Percentiles rank a stretch among this genome's conserved stretches.
Evolutionary conservation across 208 protist species (phyloP).

Genomic region (Entamoeba invadens): DNA sequence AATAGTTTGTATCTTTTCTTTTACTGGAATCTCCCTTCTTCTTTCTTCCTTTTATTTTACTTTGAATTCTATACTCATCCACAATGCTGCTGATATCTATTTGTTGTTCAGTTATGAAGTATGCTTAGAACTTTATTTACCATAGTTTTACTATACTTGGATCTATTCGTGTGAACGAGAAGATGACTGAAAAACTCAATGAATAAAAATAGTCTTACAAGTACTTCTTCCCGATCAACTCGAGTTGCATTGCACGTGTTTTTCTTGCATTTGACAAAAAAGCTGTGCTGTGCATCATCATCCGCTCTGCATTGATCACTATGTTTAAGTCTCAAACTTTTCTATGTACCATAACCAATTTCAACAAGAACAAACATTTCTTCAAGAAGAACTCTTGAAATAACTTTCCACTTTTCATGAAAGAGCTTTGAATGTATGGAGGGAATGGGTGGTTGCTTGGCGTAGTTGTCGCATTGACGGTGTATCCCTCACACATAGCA

Average conservation of each 20-base stretch:
- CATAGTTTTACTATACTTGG: too few relatives aligned
- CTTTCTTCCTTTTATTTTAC: neutral
- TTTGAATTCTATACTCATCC: too few relatives aligned
- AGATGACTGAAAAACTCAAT: slow-evolving; percentile 1
- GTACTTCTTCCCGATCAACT: too few relatives aligned
- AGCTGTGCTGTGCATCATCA: neutral
- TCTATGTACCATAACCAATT: too few relatives aligned
- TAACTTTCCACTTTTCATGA: neutral
- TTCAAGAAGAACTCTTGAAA: neutral
- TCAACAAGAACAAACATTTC: too few relatives aligned
- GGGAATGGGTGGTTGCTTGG: neutral
- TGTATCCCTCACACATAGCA: neutral
- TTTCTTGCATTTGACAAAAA: neutral
- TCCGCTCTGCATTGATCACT: neutral
- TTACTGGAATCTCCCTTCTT: neutral
- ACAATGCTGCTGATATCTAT: too few relatives aligned
- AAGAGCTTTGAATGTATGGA: neutral
- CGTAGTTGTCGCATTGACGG: neutral
- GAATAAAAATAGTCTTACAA: neutral
- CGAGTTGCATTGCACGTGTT: neutral
- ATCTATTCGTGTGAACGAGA: too few relatives aligned
- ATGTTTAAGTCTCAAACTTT: too few relatives aligned
- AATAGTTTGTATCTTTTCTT: neutral
- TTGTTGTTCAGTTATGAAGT: too few relatives aligned
- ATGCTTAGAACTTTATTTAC: too few relatives aligned